Percentiles rank a stretch among this genome's conserved stretches.
phyloP scores from a whole-genome alignment of 2,329 filamentous ascomycete genomes.

The Botryotinia calthae region DNA sequence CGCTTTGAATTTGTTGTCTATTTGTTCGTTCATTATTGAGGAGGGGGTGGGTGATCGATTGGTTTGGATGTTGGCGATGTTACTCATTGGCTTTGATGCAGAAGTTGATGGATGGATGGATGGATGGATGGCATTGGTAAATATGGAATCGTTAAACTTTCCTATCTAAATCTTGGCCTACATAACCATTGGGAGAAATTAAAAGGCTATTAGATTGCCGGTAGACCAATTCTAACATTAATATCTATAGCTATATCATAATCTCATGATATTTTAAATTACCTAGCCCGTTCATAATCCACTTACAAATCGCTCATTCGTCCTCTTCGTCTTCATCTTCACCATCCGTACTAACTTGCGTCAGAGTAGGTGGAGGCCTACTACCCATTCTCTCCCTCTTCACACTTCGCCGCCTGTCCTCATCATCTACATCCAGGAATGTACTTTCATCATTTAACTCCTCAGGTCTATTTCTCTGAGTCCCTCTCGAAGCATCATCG shows the following conservation, averaged over 20 bases:
- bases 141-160: background rate
- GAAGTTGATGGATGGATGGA: background rate
- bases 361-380: background rate
- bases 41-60: background rate
- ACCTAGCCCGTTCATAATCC: no score
- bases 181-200: no score
- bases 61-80: background rate
- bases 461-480: slow-evolving; percentile 3
- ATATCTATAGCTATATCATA: background rate
- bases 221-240: background rate
- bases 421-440: slow-evolving; percentile 12
- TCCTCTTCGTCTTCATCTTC: slow-evolving; percentile 1
- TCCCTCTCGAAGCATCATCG: slow-evolving; percentile 29
- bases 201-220: background rate
- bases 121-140: background rate
- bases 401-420: background rate
- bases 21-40: background rate
- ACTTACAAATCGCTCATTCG: background rate
- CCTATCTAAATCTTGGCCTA: background rate
- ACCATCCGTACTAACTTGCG: background rate
- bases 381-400: background rate
- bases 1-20: background rate
- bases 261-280: background rate
- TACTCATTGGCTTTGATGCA: background rate
- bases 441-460: slow-evolving; percentile 1